Conservation (phyloP, 169 alveolate species). For the Pseudocohnilembus persalinus region DNA sequence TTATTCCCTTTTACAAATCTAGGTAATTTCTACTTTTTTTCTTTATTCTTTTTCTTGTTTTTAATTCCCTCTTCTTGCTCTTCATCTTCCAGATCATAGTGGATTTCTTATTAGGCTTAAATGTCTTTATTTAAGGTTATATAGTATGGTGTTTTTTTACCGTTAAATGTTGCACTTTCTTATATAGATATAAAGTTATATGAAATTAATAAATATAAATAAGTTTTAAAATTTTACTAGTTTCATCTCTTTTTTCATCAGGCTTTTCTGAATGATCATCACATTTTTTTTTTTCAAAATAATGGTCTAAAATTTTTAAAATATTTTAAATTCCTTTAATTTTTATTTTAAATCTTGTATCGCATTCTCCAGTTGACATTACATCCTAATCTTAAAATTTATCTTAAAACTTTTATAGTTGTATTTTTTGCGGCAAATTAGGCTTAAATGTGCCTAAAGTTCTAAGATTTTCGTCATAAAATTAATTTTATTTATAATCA, state of each 20-base stretch:
- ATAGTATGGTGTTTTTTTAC: conserved; percentile 22
- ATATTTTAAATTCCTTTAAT: conserved; percentile 42
- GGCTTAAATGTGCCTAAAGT: background rate
- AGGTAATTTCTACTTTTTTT: no score
- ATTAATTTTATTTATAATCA: background rate
- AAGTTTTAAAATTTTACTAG: no score
- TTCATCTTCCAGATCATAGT: background rate
- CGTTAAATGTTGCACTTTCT: conserved; percentile 26
- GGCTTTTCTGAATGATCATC: conserved; percentile 33
- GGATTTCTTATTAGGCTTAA: background rate
- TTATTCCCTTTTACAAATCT: no score
- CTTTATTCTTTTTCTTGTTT: conserved; percentile 3
- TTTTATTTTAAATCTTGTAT: conserved; percentile 47
- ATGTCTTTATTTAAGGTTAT: conserved; percentile 15
- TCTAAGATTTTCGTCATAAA: background rate
- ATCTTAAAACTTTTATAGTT: background rate
- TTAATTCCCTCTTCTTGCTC: conserved; percentile 1
- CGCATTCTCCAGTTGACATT: conserved; percentile 54
- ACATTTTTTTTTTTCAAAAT: conserved; percentile 10
- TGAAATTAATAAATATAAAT: no score
- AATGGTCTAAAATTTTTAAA: conserved; percentile 28
- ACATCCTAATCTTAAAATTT: conserved; percentile 33
- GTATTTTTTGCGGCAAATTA: conserved; percentile 3
- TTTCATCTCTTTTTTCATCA: conserved; percentile 12
- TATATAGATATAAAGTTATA: no score